Percentiles rank a stretch among this genome's conserved stretches.
Evolutionary conservation across 352 stramenopile species (phyloP).

Genomic region (Phytopythium chamaehyphon): DNA sequence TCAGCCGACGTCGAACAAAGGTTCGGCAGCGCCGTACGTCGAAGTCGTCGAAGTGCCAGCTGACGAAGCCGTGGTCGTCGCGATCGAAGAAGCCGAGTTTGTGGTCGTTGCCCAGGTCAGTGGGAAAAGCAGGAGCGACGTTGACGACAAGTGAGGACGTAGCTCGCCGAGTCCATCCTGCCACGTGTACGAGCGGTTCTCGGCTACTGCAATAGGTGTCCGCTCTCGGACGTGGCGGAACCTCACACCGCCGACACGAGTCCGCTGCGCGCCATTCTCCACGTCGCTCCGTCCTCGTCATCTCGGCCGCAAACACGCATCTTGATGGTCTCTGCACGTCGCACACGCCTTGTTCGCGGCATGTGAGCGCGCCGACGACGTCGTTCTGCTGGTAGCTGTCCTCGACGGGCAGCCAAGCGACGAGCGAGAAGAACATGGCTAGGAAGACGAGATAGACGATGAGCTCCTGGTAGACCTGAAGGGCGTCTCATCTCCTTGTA

Average conservation of each 20-base stretch:
- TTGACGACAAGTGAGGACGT: constrained; percentile 53
- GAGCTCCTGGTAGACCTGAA: constrained; percentile 87
- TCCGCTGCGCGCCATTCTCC: constrained; percentile 64
- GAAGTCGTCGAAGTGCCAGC: background rate
- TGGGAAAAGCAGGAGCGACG: constrained; percentile 5
- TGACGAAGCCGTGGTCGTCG: background rate
- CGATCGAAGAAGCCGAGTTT: constrained; percentile 1
- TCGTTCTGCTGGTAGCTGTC: constrained; percentile 85
- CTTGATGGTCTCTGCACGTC: constrained; percentile 47
- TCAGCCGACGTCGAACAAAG: constrained; percentile 53
- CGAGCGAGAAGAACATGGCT: constrained; percentile 68
- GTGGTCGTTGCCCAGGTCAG: constrained; percentile 7
- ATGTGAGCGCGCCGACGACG: constrained; percentile 72
- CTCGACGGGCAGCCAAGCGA: constrained; percentile 75
- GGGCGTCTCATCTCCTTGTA: constrained; percentile 87
- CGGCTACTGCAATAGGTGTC: constrained; percentile 31
- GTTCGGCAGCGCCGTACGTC: constrained; percentile 31
- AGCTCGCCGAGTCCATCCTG: constrained; percentile 55
- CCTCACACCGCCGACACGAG: constrained; percentile 68
- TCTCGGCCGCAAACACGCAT: constrained; percentile 44
- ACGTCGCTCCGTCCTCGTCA: constrained; percentile 27
- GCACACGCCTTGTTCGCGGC: constrained; percentile 74
- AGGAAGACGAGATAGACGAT: constrained; percentile 83
- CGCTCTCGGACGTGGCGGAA: constrained; percentile 83
- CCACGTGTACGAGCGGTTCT: constrained; percentile 58